A percentile compares a stretch with the other conserved stretches of the same genome.
phyloP scores from a whole-genome alignment of 1,284 basidiomycete genomes.

The Pyrrhoderma noxium region DNA sequence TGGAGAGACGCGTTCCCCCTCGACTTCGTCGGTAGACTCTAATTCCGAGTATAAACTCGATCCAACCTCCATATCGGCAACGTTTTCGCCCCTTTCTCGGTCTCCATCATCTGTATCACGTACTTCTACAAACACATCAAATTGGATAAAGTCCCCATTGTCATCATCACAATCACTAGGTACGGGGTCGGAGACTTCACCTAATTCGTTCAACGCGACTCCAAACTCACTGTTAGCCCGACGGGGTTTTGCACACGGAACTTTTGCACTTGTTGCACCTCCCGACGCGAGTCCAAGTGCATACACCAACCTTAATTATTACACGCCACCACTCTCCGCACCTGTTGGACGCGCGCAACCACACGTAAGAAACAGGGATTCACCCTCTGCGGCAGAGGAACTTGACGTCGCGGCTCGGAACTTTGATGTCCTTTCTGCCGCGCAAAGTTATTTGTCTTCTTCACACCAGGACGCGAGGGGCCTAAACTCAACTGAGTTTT shows the following conservation, averaged over 20 bases:
- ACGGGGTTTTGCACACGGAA: slow-evolving; percentile 46
- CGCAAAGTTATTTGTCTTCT: too few species aligned
- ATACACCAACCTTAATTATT: slow-evolving; percentile 11
- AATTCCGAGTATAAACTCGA: too few species aligned
- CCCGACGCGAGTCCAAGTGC: slow-evolving; percentile 17
- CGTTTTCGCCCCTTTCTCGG: neutral
- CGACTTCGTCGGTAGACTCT: too few species aligned
- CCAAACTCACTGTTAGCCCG: slow-evolving; percentile 32
- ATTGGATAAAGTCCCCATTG: too few species aligned
- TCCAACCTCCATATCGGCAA: neutral
- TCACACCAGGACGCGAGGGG: neutral
- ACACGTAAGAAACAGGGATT: neutral
- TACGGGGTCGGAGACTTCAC: neutral
- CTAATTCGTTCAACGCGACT: neutral
- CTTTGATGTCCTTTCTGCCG: too few species aligned
- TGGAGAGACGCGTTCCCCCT: too few species aligned
- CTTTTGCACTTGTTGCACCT: slow-evolving; percentile 23
- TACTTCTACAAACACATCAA: neutral
- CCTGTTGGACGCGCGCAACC: slow-evolving; percentile 3
- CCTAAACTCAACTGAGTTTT: neutral
- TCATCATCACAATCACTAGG: neutral
- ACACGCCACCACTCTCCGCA: slow-evolving; percentile 17
- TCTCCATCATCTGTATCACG: slow-evolving; percentile 1
- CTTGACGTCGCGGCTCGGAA: too few species aligned
- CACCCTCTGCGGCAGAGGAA: too few species aligned